These are phyloP conservation scores for Chaetomiaceae sp. DNA, from an alignment of 2,329 filamentous ascomycete genomes.

Conservation along the genomic window DNA sequence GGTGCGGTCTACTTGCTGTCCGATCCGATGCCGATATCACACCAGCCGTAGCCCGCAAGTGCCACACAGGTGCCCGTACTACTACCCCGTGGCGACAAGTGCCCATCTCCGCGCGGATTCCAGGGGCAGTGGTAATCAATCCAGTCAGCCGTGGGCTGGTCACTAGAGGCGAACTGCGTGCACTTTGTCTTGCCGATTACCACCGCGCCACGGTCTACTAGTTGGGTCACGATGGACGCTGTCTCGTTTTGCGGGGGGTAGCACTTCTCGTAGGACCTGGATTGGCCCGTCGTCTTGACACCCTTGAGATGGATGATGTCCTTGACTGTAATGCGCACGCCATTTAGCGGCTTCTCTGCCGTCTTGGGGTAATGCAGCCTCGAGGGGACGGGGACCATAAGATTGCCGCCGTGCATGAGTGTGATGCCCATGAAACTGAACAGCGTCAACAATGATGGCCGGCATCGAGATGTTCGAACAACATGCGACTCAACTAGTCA, in stretches of 20 bases:
- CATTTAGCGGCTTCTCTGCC: slow-evolving; percentile 5
- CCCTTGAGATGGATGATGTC: slow-evolving; percentile 12
- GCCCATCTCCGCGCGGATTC: slow-evolving; percentile 13
- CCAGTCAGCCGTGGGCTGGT: slow-evolving; percentile 14
- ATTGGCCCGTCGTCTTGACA: not conserved
- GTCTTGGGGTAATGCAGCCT: not conserved
- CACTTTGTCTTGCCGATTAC: slow-evolving; percentile 8
- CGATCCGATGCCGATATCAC: not conserved
- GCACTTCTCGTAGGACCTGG: slow-evolving; percentile 1
- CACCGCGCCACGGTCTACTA: not conserved
- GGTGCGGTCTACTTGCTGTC: slow-evolving; percentile 4
- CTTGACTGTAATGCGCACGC: slow-evolving; percentile 11
- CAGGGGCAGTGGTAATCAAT: slow-evolving; percentile 15
- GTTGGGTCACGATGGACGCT: not conserved
- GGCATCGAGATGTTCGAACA: too few species aligned
- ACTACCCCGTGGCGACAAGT: slow-evolving; percentile 5
- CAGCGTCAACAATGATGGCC: too few species aligned
- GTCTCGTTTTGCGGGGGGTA: not conserved
- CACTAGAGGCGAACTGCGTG: slow-evolving; percentile 10
- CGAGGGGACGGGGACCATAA: not conserved
- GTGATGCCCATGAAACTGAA: too few species aligned
- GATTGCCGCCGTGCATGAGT: too few species aligned
- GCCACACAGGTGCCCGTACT: slow-evolving; percentile 10
- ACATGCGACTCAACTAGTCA: too few species aligned
- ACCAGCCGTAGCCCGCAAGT: slow-evolving; percentile 9